Evolutionary conservation across 2,329 filamentous ascomycete species (phyloP).

Genomic region (Trichoderma sp.): DNA sequence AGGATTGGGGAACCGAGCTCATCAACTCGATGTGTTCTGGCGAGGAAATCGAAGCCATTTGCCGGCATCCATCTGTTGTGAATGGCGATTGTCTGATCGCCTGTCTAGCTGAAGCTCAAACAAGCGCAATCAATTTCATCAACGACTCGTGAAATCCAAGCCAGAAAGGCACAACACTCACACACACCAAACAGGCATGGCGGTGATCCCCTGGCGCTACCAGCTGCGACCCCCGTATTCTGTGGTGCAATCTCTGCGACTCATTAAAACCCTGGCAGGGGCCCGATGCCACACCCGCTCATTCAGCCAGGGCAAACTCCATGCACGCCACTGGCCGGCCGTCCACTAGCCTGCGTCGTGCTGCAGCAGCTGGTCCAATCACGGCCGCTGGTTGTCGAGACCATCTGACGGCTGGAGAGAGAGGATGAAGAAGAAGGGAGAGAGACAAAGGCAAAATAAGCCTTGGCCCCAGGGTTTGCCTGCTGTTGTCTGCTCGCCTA

Average conservation of each 20-base stretch:
- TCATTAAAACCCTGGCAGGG: slow-evolving; percentile 22
- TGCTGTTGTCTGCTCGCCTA: neutral
- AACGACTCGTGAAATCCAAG: neutral
- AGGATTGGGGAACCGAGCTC: neutral
- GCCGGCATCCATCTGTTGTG: neutral
- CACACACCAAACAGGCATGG: neutral
- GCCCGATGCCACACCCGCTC: slow-evolving; percentile 19
- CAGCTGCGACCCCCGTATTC: slow-evolving; percentile 13
- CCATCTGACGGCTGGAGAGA: slow-evolving; percentile 16
- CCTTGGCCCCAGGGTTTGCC: slow-evolving; percentile 12
- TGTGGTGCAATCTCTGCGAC: slow-evolving; percentile 26
- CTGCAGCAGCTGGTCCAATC: slow-evolving; percentile 23
- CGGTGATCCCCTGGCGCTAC: slow-evolving; percentile 1
- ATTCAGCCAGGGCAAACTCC: slow-evolving; percentile 21
- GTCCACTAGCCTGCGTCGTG: slow-evolving; percentile 17
- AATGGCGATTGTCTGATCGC: slow-evolving; percentile 1
- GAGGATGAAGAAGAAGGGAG: neutral
- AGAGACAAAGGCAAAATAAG: neutral
- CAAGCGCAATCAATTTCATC: slow-evolving; percentile 7
- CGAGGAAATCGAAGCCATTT: neutral
- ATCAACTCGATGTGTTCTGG: neutral
- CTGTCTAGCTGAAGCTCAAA: neutral
- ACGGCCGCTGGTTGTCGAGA: slow-evolving; percentile 3
- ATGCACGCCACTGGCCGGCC: slow-evolving; percentile 17
- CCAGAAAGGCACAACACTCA: too few relatives aligned